Base-by-base conservation (phyloP, 306 rosid genomes). In the Cicer judaicum region DNA sequence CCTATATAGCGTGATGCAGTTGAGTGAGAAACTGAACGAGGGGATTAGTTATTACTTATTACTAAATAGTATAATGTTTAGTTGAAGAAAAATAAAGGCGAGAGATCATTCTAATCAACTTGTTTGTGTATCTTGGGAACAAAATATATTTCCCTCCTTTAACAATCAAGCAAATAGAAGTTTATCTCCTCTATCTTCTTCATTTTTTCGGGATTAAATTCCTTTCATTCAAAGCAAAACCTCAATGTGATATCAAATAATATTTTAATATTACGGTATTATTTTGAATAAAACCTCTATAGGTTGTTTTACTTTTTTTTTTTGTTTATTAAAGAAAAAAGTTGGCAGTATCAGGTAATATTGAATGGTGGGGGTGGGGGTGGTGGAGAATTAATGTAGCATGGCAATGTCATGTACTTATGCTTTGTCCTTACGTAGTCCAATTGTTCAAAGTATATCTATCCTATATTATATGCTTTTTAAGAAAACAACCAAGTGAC, bases 381-480 rank as follows among this genome's bases (percentile, higher is more conserved):
- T 56, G 42, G 64, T 29, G 64, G 19, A 18, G 19, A 18, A 18
- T 18, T 18, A 59, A 14, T 29, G 15, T 34, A 44, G 43, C 42
- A 34, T 7, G 29, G 6, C 36, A 29, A 29, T 29, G 36, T 29
- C 36, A 29, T 29, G 36, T 29, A 29, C 36, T 11, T 21, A 57
- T 57, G 15, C 6, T 34, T 21, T 56, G 63, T 57, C 64, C 64
- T 24, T 59, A 8, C 65, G 5, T 60, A 12, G 65, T 60, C 65
- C 41, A 60, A 60, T 2, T 60, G 5, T 60, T 34, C 6, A 34
- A 13, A 34, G 65, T 60, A 19, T 60, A 60, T 60, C 43, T 60
- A 60, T 60, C 65, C 65, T 12, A 34, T 12, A 29, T 29, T 29
- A 60, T 60, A 60, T 60, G 65, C 43, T 60, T 60, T 54, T 60